Evolutionary conservation across 805 yeast genomes (phyloP).

Genomic region (Ogataea pilisensis): DNA sequence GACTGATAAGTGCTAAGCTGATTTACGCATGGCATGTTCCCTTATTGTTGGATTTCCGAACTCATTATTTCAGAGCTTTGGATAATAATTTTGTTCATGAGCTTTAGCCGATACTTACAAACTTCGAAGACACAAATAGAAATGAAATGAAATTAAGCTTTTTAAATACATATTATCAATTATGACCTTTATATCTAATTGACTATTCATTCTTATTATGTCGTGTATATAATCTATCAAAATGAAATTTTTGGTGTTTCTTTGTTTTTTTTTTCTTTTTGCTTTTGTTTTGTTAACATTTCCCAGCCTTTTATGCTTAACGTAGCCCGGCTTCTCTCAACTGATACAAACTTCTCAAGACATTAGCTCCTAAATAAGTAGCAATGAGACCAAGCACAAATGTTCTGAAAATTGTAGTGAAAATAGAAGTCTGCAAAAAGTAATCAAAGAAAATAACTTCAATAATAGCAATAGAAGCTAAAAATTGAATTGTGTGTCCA

Average conservation of each 20-base stretch:
- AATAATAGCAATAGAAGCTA: slow-evolving; percentile 43
- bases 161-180: no score
- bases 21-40: slow-evolving; percentile 61
- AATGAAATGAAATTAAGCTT: no score
- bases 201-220: no score
- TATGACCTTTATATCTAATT: no score
- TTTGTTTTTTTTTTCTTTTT: no score
- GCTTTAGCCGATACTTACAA: not conserved
- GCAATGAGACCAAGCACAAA: slow-evolving; percentile 49
- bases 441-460: slow-evolving; percentile 56
- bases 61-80: slow-evolving; percentile 54
- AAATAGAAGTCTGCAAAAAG: slow-evolving; percentile 56
- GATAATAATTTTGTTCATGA: slow-evolving; percentile 46
- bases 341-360: slow-evolving; percentile 40
- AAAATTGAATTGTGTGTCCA: slow-evolving; percentile 40
- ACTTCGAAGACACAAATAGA: no score
- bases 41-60: slow-evolving; percentile 29
- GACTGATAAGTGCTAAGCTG: slow-evolving; percentile 80
- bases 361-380: slow-evolving; percentile 61
- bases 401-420: slow-evolving; percentile 48
- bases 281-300: not conserved
- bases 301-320: slow-evolving; percentile 7
- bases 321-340: slow-evolving; percentile 28
- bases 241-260: no score
- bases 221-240: no score